Evolutionary conservation across 495 filamentous ascomycete species (phyloP).

Genomic region (Podospora comata): DNA sequence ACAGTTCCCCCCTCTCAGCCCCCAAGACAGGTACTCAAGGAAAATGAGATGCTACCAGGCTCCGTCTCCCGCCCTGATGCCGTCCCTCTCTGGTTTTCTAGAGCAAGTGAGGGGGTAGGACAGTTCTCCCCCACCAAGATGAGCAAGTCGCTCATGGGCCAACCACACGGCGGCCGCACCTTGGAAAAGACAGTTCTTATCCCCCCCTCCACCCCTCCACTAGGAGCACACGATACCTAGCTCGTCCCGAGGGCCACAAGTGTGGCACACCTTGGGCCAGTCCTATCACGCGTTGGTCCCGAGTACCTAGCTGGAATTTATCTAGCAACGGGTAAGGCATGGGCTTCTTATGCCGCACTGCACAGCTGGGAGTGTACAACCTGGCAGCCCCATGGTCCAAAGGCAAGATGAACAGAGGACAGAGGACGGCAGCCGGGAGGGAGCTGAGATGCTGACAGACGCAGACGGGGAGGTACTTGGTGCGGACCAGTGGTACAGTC

Average conservation of each 20-base stretch:
- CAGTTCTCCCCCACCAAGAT: constrained; percentile 9
- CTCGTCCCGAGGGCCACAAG: constrained; percentile 3
- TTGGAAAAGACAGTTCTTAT: constrained; percentile 18
- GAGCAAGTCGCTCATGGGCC: constrained; percentile 23
- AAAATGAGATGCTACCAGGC: background rate
- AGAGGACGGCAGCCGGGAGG: background rate
- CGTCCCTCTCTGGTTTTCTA: background rate
- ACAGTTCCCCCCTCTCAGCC: background rate
- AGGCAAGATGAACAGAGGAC: background rate
- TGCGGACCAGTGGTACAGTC: background rate
- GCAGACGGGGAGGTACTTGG: background rate
- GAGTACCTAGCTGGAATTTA: background rate
- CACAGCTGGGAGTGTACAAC: background rate
- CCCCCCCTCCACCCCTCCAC: constrained; percentile 9
- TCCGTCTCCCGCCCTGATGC: background rate
- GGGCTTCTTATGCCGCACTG: constrained; percentile 15
- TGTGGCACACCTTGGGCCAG: constrained; percentile 11
- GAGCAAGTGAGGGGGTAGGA: background rate
- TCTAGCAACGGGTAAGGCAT: background rate
- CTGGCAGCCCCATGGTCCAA: background rate
- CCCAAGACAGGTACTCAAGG: background rate
- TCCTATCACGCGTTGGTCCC: constrained; percentile 12
- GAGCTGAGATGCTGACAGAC: background rate
- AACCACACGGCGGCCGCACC: constrained; percentile 30
- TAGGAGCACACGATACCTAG: constrained; percentile 12